Conservation (phyloP, 495 filamentous ascomycete species). For the Physcia stellaris region DNA sequence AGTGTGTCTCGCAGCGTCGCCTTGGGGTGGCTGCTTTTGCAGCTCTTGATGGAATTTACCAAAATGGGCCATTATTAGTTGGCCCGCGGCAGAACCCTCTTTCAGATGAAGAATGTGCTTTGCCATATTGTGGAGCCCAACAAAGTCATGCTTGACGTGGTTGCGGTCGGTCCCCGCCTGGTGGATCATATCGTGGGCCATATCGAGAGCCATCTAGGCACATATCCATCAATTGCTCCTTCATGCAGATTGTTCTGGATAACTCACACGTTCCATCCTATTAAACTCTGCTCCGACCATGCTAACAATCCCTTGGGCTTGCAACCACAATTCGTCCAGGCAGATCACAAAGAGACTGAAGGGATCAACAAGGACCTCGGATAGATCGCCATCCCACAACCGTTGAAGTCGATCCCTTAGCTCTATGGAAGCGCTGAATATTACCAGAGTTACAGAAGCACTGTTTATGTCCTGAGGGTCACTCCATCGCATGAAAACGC, state of each 20-base stretch:
- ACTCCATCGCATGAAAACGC: slow-evolving; percentile 4
- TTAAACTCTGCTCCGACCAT: background rate
- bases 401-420: background rate
- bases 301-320: slow-evolving; percentile 3
- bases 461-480: background rate
- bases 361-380: background rate
- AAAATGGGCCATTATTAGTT: background rate
- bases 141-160: slow-evolving; percentile 1
- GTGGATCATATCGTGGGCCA: background rate
- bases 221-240: too few relatives aligned
- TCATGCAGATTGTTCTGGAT: too few relatives aligned
- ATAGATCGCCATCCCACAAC: background rate
- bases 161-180: background rate
- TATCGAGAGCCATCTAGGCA: background rate
- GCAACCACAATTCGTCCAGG: slow-evolving; percentile 4
- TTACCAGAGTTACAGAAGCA: background rate
- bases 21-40: background rate
- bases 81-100: slow-evolving; percentile 4
- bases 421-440: slow-evolving; percentile 1
- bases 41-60: background rate
- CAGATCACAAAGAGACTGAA: slow-evolving; percentile 4
- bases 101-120: slow-evolving; percentile 9
- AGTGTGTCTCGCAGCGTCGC: background rate
- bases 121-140: slow-evolving; percentile 8
- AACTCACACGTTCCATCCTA: slow-evolving; percentile 5